These are phyloP conservation scores for Fomes fomentarius DNA, from an alignment of 1,284 basidiomycete genomes.

Conservation along the genomic window DNA sequence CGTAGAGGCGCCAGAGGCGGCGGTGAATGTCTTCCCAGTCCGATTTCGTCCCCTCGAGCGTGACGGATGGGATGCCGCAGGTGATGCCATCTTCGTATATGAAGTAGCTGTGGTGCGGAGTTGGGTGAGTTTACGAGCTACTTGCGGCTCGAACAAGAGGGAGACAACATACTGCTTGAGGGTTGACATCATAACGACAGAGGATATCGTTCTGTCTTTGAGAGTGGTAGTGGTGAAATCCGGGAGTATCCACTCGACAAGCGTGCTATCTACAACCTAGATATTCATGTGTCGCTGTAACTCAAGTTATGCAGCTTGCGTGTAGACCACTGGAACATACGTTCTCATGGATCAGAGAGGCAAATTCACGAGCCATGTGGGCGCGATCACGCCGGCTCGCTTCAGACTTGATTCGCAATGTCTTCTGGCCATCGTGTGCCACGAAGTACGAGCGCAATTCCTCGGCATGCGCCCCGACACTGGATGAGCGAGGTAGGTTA, in stretches of 20 bases:
- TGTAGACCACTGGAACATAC: slow-evolving; percentile 1
- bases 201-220: slow-evolving; percentile 42
- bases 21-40: slow-evolving; percentile 40
- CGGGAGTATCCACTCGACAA: slow-evolving; percentile 48
- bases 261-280: slow-evolving; percentile 35
- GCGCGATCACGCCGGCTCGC: slow-evolving; percentile 36
- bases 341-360: slow-evolving; percentile 22
- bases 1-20: slow-evolving; percentile 37
- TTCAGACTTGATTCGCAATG: slow-evolving; percentile 33
- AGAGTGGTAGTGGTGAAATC: slow-evolving; percentile 50
- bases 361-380: slow-evolving; percentile 38
- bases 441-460: slow-evolving; percentile 44
- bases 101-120: slow-evolving; percentile 35
- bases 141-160: background rate
- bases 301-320: slow-evolving; percentile 27
- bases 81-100: slow-evolving; percentile 31
- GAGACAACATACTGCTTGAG: slow-evolving; percentile 33
- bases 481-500: background rate
- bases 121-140: background rate
- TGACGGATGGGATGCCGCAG: slow-evolving; percentile 53
- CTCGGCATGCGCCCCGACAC: slow-evolving; percentile 45
- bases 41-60: slow-evolving; percentile 41
- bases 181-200: slow-evolving; percentile 49
- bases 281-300: background rate
- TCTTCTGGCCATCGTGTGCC: slow-evolving; percentile 40